phyloP scores from a whole-genome alignment of 177 flowering plant species.

The Vitis hybrid region DNA sequence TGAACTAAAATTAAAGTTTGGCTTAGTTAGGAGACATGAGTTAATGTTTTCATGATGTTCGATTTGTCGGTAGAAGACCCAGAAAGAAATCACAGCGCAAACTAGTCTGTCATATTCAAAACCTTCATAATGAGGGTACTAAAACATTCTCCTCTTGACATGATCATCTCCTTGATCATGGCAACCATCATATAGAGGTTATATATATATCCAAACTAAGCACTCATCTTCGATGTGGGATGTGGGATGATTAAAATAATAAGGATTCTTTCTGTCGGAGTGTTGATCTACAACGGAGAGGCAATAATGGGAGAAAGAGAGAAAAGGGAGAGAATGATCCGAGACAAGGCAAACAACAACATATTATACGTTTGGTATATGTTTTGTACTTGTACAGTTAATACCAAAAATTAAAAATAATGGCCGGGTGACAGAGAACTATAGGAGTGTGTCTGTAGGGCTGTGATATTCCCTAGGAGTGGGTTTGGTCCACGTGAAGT shows the following conservation, averaged over 20 bases:
- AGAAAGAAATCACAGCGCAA: slow-evolving; percentile 20
- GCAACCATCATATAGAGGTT: too few relatives aligned
- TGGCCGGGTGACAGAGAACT: neutral
- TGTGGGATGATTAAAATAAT: slow-evolving; percentile 1
- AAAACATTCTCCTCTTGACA: slow-evolving; percentile 15
- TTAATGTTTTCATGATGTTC: slow-evolving; percentile 1
- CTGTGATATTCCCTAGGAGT: neutral
- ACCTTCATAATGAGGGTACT: slow-evolving; percentile 14
- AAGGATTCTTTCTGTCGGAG: slow-evolving; percentile 24
- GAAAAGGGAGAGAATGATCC: neutral
- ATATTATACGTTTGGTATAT: slow-evolving; percentile 18
- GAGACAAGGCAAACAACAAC: slow-evolving; percentile 12
- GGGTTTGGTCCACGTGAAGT: slow-evolving; percentile 12
- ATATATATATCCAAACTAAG: slow-evolving; percentile 1
- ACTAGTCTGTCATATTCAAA: slow-evolving; percentile 11
- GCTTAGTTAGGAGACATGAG: neutral
- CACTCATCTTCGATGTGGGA: neutral
- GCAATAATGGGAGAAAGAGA: slow-evolving; percentile 19
- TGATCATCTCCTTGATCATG: slow-evolving; percentile 4
- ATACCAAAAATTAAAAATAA: too few relatives aligned
- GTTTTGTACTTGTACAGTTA: neutral
- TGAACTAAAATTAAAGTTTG: too few relatives aligned
- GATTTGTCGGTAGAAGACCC: slow-evolving; percentile 18
- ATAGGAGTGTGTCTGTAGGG: slow-evolving; percentile 3
- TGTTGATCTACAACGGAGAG: slow-evolving; percentile 1